Base-by-base conservation (phyloP, 106 monocot genomes). In the Chionographis japonica region DNA sequence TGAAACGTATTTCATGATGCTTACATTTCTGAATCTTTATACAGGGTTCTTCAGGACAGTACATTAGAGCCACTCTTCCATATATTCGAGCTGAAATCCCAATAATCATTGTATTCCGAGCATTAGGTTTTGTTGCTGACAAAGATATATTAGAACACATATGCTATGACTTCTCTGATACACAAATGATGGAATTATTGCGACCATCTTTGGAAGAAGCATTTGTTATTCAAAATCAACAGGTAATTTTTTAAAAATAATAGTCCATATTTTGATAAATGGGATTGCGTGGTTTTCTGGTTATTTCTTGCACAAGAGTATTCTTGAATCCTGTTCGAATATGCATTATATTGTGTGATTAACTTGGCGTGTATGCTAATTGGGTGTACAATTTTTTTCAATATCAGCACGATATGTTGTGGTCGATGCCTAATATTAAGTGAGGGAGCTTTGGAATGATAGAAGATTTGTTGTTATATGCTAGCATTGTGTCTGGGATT, bases 151-250 rank as follows among this genome's bases (percentile, higher is more conserved):
- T 98, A 17, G 97, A 93, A 64, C 97, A 92, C 74, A 92, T 98
- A 70, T 98, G 97, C 67, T 98, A 98, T 77, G 97, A 98, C 74
- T 98, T 98, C 62, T 85, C 86, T 58, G 97, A 98, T 70, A 92
- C 92, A 37, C 89, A 89, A 69, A 98, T 98, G 97, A 98, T 98
- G 97, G 97, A 92, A 74, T 71, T 98, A 58, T 58, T 98, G 69
- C 73, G 97, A 11, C 97, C 97, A 54, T 98, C 97, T 61, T 56
- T 98, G 40, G 97, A 98, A 69, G 97, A 98, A 79, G 97, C 97
- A 54, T 98, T 98, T 75, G 97, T 98, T 37, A 98, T 98, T 54
- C 97, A 98, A 79, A 98, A 98, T 71, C 97, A 98, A 61, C 97
- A 92, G 92, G 97, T 90, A 56, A 38, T 40, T 82, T 64, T 3